Evolutionary conservation across 805 yeast species (phyloP), one percentile per base, ranked within the genome.

Genomic region (Candida qinlingensis): DNA sequence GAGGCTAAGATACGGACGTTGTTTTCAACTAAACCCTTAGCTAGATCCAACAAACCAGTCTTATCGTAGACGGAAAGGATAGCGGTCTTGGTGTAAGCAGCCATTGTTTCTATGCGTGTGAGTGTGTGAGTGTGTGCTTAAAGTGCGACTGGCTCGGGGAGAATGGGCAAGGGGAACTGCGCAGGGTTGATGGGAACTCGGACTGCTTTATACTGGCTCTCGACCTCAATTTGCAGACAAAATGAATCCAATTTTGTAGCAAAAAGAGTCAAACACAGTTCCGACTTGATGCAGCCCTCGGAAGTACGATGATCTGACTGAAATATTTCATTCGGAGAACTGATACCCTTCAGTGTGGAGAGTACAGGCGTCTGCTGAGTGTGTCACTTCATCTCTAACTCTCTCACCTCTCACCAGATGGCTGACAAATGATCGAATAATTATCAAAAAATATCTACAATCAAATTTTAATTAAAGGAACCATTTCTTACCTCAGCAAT

Each of bases 41-140:
- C 98, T 57, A 94, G 79, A 69, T 94, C 99, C 61, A 94, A 74
- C 56, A 94, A 75, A 40, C 99, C 99, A 49, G 99, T 94, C 71
- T 94, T 94, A 74, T 94, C 96, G 72, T 94, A 91, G 54, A 94
- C 99, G 27, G 98, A 92, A 58, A 94, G 76, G 64, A 94, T 94
- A 42, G 99, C 99, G 53, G 97, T 94, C 71, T 86, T 85, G 47
- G 71, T 72, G 70, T 78, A 73, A 39, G 62, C 54, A 37, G 62
- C 50, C 66, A 62, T 64, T 45, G 41, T 43, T n/a, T 36, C 11
- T 30, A 10, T 19, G 19, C 19, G 19, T 19, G 19, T 19, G 19
- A 19, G 19, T 19, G 3, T 19, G 19, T 19, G 19, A 19, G 19
- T 19, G 19, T 19, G 35, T 35, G 19, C 28, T 35, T 12, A 41